Conservation (phyloP, 2,329 filamentous ascomycete species). For the Scedosporium minutisporum region DNA sequence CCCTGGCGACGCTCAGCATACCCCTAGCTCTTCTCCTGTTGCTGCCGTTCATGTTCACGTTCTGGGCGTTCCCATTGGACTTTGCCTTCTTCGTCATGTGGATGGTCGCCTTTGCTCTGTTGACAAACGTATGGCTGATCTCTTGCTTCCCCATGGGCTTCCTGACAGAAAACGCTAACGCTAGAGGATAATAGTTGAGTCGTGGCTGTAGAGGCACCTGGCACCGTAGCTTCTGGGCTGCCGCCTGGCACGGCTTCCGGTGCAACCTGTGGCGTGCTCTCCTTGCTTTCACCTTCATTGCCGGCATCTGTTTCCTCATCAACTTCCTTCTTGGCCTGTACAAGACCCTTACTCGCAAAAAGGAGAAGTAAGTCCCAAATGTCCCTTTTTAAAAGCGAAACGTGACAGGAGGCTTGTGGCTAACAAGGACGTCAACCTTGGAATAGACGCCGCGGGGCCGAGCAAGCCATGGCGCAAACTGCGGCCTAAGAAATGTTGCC, state of each 20-base stretch:
- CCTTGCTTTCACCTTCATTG: constrained; percentile 16
- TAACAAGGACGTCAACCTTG: too few species aligned
- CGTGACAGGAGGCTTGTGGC: too few species aligned
- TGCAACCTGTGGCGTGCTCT: constrained; percentile 15
- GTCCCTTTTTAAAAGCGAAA: neutral
- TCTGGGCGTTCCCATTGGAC: constrained; percentile 16
- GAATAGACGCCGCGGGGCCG: too few species aligned
- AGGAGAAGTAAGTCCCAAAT: neutral
- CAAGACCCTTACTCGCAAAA: neutral
- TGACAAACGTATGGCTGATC: constrained; percentile 12
- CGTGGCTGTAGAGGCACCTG: constrained; percentile 12
- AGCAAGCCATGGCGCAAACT: too few species aligned
- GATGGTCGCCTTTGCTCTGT: constrained; percentile 17
- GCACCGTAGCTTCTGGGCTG: constrained; percentile 18
- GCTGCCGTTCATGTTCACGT: constrained; percentile 13
- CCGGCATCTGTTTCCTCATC: constrained; percentile 12
- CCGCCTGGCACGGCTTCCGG: constrained; percentile 17
- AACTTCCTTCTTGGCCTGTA: constrained; percentile 13
- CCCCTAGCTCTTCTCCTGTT: constrained; percentile 15
- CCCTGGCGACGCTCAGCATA: constrained; percentile 17
- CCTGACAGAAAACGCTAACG: neutral
- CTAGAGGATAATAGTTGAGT: constrained; percentile 9
- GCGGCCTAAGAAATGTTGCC: too few species aligned
- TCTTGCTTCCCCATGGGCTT: neutral
- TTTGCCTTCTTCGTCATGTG: constrained; percentile 18